A percentile compares a stretch with the other conserved stretches of the same genome.
phyloP scores from a whole-genome alignment of 495 filamentous ascomycete species.

The Poronia punctata region DNA sequence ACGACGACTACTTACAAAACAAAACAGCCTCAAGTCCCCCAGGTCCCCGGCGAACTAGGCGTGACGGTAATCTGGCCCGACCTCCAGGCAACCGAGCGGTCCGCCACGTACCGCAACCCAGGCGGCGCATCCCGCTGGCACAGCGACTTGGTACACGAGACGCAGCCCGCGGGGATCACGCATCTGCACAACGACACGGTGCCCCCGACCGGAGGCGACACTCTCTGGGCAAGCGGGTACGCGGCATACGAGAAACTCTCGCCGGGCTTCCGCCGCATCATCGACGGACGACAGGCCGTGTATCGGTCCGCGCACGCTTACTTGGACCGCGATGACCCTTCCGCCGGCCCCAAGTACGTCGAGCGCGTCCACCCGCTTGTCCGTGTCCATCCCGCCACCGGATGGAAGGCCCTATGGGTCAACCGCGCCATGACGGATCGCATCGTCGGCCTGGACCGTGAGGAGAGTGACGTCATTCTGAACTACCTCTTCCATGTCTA shows the following conservation, averaged over 20 bases:
- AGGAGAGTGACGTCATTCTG: constrained; percentile 62
- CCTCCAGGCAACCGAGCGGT: constrained; percentile 48
- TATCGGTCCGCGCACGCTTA: constrained; percentile 62
- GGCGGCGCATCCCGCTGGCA: constrained; percentile 64
- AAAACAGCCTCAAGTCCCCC: constrained; percentile 56
- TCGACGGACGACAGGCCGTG: constrained; percentile 61
- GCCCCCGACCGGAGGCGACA: constrained; percentile 59
- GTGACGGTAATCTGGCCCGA: constrained; percentile 64
- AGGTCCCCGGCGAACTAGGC: constrained; percentile 59
- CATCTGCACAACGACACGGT: constrained; percentile 64
- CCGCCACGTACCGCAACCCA: constrained; percentile 54
- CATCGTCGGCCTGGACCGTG: constrained; percentile 59
- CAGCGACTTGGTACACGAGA: constrained; percentile 63
- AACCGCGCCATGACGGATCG: constrained; percentile 59
- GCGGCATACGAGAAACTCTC: constrained; percentile 66
- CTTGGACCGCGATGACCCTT: constrained; percentile 55
- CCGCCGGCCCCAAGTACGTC: constrained; percentile 54
- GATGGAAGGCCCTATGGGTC: constrained; percentile 65
- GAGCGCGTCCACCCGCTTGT: constrained; percentile 63
- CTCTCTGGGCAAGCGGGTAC: constrained; percentile 65
- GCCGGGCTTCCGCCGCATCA: constrained; percentile 60
- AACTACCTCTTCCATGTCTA: constrained; percentile 58
- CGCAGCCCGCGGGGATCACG: constrained; percentile 63
- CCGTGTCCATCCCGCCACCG: constrained; percentile 62
- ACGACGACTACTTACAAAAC: neutral